These are phyloP conservation scores for Sarocladium brachiariae DNA, from an alignment of 2,329 filamentous ascomycete species.

Conservation along the genomic window DNA sequence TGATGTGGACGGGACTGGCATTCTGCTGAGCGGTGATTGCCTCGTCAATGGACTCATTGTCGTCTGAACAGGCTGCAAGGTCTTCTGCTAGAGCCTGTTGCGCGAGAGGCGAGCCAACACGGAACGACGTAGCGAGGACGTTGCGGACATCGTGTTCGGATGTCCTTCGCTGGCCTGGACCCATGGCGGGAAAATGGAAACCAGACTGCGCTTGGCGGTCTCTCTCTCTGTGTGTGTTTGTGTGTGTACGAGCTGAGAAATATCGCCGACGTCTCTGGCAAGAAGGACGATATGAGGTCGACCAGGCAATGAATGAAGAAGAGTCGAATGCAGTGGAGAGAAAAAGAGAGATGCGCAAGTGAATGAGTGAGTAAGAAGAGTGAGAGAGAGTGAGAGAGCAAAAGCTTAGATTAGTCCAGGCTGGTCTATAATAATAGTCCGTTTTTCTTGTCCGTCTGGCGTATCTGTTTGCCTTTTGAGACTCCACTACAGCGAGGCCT, in stretches of 20 bases:
- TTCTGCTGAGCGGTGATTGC: conserved; percentile 26
- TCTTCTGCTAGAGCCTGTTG: conserved; percentile 60
- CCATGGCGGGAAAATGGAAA: conserved; percentile 1
- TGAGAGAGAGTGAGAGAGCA: too few relatives aligned
- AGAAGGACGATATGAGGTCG: too few relatives aligned
- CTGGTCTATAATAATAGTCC: too few relatives aligned
- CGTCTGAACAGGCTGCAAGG: conserved; percentile 52
- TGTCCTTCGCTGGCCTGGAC: conserved; percentile 2
- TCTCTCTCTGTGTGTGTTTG: too few relatives aligned
- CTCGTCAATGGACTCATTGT: conserved; percentile 23
- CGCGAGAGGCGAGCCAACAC: conserved; percentile 57
- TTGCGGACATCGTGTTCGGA: conserved; percentile 13
- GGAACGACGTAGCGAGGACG: conserved; percentile 38
- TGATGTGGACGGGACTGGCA: conserved; percentile 37
- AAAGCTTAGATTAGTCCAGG: not conserved
- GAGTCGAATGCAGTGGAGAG: not conserved
- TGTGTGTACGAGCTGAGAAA: too few relatives aligned
- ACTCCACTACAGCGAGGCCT: too few relatives aligned
- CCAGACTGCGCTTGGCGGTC: too few relatives aligned
- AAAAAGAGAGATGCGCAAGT: not conserved
- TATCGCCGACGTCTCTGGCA: too few relatives aligned
- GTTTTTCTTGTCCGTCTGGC: too few relatives aligned
- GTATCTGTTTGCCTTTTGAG: too few relatives aligned
- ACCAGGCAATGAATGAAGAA: too few relatives aligned
- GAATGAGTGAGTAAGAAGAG: too few relatives aligned